Percentiles rank a stretch among this genome's conserved stretches.
Evolutionary conservation across 257 asterid genomes (phyloP).

Genomic region (Sherardia arvensis): DNA sequence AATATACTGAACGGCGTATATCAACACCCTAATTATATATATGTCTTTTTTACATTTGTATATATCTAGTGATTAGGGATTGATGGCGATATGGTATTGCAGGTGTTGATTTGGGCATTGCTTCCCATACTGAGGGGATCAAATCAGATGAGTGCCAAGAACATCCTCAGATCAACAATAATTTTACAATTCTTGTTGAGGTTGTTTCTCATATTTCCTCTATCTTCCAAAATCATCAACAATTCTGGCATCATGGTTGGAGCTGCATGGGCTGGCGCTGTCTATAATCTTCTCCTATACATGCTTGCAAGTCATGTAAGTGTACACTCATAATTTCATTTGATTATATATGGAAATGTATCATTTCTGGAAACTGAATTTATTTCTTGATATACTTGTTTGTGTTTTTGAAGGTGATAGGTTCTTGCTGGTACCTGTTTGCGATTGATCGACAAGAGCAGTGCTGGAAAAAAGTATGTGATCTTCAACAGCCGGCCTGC

Average conservation of each 20-base stretch:
- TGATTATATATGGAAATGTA: background rate
- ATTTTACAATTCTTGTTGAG: conserved; percentile 48
- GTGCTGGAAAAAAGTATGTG: conserved; percentile 62
- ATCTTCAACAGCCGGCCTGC: conserved; percentile 32
- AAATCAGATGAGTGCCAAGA: conserved; percentile 36
- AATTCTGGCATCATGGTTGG: conserved; percentile 58
- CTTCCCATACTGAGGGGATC: conserved; percentile 51
- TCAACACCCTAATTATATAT: too few species aligned
- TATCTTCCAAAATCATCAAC: conserved; percentile 48
- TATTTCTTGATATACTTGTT: too few species aligned
- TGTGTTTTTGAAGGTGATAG: conserved; percentile 34
- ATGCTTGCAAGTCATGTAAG: conserved; percentile 77
- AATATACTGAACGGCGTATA: too few species aligned
- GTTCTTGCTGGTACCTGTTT: conserved; percentile 67
- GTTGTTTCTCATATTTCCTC: conserved; percentile 46
- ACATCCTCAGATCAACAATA: conserved; percentile 36
- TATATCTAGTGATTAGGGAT: too few species aligned
- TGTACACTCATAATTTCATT: background rate
- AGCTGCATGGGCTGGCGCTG: conserved; percentile 82
- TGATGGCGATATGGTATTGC: background rate
- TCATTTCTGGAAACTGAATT: background rate
- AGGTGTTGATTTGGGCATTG: conserved; percentile 57
- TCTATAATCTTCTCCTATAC: conserved; percentile 51
- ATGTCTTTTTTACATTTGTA: too few species aligned
- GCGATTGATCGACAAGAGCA: conserved; percentile 54